Evolutionary conservation across 2,329 filamentous ascomycete genomes (phyloP), one percentile per base, ranked within the genome.

Genomic region (Intubia oerlemansii): DNA sequence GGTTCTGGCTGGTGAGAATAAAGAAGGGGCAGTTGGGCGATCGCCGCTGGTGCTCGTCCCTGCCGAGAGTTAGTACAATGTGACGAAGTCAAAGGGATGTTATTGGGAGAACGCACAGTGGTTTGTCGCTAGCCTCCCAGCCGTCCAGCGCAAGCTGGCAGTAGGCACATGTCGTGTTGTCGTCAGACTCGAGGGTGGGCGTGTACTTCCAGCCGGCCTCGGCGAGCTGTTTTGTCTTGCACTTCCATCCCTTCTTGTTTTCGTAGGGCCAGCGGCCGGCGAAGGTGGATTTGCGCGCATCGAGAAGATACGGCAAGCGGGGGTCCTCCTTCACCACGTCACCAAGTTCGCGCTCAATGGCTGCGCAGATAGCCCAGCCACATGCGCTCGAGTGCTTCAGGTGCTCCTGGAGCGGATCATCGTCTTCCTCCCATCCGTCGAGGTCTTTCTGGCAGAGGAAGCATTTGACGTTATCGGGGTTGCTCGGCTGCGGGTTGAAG

Each of bases 181-280:
- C 88, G 38, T 88, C 74, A 10, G 72, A 80, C 24, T 85, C 81
- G 24, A 66, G 54, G 5, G 69, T 79, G 0, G 88, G 84, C 15
- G 82, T 90, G 51, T 84, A 93, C 45, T 77, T 82, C 84, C 85
- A 98, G 9, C 88, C 88, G 17, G 81, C 79, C 38, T 85, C 79
- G 19, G 80, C 80, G 55, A 95, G 72, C 71, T 88, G 84, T 40
- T 88, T 77, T 0, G 68, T 72, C 49, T 88, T 90, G 54, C 80
- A 90, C 37, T 78, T 71, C 82, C 82, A 92, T 5, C 76, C 80
- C 43, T 72, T 73, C 53, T 88, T 91, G 3, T 58, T 58, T 38
- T 98, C 84, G 41, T 98, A 79, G 1, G 84, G 82, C 88, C 88
- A 98, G 39, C 62, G 61, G 10, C 66, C 65, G n/a, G 59, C 66